phyloP scores from a whole-genome alignment of 768 basidiomycete species.

The Russula olivacea region DNA sequence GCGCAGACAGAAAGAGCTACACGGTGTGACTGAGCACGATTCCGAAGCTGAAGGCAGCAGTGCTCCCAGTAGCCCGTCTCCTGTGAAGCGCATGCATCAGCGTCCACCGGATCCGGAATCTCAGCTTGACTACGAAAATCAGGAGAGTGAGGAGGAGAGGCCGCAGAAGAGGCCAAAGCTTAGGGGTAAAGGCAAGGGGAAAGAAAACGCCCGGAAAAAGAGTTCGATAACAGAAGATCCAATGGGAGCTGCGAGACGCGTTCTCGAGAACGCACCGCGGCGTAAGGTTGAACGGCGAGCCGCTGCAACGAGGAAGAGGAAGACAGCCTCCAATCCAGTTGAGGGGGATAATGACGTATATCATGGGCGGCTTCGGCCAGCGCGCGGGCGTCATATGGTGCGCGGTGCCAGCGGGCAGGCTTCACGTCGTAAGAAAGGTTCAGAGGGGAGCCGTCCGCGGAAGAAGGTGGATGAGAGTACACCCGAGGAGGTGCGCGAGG shows the following conservation, averaged over 20 bases:
- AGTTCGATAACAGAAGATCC: conserved; percentile 23
- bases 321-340: background rate
- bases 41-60: conserved; percentile 15
- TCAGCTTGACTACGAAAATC: conserved; percentile 8
- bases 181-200: conserved; percentile 25
- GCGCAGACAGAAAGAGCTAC: conserved; percentile 20
- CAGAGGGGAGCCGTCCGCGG: conserved; percentile 6
- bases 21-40: conserved; percentile 14
- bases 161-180: conserved; percentile 32
- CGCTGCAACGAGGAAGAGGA: background rate
- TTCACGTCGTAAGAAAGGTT: conserved; percentile 1
- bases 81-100: conserved; percentile 19
- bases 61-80: conserved; percentile 23
- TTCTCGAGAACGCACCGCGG: conserved; percentile 16
- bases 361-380: background rate
- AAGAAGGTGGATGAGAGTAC: conserved; percentile 25
- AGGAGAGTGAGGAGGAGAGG: conserved; percentile 29
- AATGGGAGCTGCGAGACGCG: conserved; percentile 7
- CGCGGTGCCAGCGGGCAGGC: background rate
- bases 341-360: background rate
- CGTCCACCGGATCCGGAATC: conserved; percentile 9
- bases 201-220: conserved; percentile 33
- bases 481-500: conserved; percentile 25
- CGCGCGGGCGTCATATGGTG: background rate
- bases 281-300: background rate